Evolutionary conservation across 345 rosid species (phyloP).

Genomic region (Theobroma cacao): DNA sequence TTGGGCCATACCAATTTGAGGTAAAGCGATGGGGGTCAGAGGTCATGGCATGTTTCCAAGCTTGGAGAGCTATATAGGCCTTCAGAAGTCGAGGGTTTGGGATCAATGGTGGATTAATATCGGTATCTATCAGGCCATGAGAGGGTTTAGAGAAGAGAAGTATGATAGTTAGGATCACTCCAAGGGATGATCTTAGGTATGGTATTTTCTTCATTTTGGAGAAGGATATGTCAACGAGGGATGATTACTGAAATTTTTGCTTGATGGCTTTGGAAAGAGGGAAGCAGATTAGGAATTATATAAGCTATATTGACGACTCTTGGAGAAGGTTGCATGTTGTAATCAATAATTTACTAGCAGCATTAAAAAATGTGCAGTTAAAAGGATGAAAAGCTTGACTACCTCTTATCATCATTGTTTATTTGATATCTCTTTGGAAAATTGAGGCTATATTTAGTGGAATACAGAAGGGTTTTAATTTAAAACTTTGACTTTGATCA

Average conservation of each 20-base stretch:
- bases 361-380: neutral
- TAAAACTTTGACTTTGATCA: constrained; percentile 17
- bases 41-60: constrained; percentile 65
- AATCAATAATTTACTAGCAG: neutral
- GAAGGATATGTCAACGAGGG: neutral
- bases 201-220: constrained; percentile 24
- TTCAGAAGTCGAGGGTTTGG: constrained; percentile 61
- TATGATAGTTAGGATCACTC: constrained; percentile 12
- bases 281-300: constrained; percentile 2
- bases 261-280: neutral
- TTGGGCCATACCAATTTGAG: constrained; percentile 68
- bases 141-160: constrained; percentile 23
- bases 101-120: constrained; percentile 22
- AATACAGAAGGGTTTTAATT: constrained; percentile 28
- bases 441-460: constrained; percentile 19
- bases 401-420: neutral
- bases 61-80: constrained; percentile 72
- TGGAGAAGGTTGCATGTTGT: constrained; percentile 17
- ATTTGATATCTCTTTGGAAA: neutral
- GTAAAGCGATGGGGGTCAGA: constrained; percentile 71
- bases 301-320: neutral
- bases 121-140: neutral
- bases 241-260: neutral
- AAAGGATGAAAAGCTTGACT: constrained; percentile 21
- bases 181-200: constrained; percentile 14